Evolutionary conservation across 2,329 filamentous ascomycete genomes (phyloP), one percentile per base, ranked within the genome.

Genomic region (Neofusicoccum kwambonambiense): DNA sequence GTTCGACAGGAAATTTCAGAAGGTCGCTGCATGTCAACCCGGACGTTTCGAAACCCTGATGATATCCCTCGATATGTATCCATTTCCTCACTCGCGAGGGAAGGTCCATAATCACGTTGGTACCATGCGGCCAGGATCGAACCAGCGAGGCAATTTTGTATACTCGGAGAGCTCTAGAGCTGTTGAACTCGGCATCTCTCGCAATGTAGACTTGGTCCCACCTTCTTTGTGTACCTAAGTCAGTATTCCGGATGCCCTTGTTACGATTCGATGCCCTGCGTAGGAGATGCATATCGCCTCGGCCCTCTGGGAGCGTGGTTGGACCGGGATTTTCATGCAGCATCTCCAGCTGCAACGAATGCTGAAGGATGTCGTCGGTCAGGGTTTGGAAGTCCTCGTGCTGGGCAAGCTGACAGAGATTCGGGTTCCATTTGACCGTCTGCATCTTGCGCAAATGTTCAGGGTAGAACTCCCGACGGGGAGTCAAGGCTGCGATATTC

Each of bases 401-500:
- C 27, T 65, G 60, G 7, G 79, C 74, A 1, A 71, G 67, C 4
- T 70, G 69, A 3, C 78, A 75, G 3, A 83, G 66, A 0, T 72
- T 1, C 0, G 68, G 7, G 51, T 80, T 67, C 81, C 81, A 84
- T 0, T 7, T 27, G 0, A 80, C 74, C 2, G 62, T 68, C 67
- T 86, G 83, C 77, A 84, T 81, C 0, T 71, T 69, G 44, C 70
- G 76, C 12, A 74, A 52, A 4, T 80, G 62, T 3, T 60, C 52
- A 0, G 83, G 83, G 67, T 86, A 85, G 64, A 78, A 85, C 0
- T 65, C 44, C 35, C 80, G 70, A 0, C 13, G 15, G 3, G 80
- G 78, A 2, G 75, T 77, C 2, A 78, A 70, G 0, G 17, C 15
- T 0, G 75, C 72, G 13, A 80, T 74, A 0, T 39, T 8, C 5